Conservation (phyloP, 169 alveolate species). For the Cryptosporidium canis region DNA sequence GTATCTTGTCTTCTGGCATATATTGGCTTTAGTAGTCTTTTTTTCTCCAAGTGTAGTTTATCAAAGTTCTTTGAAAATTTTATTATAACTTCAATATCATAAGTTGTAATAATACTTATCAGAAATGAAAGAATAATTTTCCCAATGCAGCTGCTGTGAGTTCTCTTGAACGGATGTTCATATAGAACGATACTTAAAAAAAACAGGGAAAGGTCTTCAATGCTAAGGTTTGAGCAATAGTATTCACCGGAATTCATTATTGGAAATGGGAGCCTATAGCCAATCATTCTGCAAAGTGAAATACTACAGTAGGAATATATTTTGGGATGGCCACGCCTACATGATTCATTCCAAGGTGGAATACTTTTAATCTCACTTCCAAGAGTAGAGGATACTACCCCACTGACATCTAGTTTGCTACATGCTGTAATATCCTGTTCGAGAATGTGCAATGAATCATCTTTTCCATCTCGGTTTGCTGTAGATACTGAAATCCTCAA, state of each 20-base stretch:
- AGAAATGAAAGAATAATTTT: conserved; percentile 47
- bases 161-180: conserved; percentile 72
- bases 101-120: conserved; percentile 45
- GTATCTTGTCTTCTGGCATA: conserved; percentile 41
- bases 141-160: conserved; percentile 47
- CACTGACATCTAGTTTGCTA: not conserved
- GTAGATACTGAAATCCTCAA: not conserved
- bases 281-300: conserved; percentile 68
- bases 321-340: conserved; percentile 68
- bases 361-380: conserved; percentile 28
- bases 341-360: conserved; percentile 73
- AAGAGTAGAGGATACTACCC: not conserved
- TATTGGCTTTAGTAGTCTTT: conserved; percentile 32
- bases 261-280: conserved; percentile 68
- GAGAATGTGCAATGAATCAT: not conserved
- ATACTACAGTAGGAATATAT: conserved; percentile 58
- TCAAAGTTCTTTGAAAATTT: conserved; percentile 54
- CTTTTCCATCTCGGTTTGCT: not conserved
- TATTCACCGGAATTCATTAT: conserved; percentile 68
- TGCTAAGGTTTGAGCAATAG: conserved; percentile 49
- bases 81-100: conserved; percentile 44
- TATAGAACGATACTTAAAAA: conserved; percentile 65
- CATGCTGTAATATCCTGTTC: conserved; percentile 29
- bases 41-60: conserved; percentile 33
- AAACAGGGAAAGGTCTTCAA: conserved; percentile 53